phyloP scores from a whole-genome alignment of 768 basidiomycete genomes.

The Tricholoma flavovirens region DNA sequence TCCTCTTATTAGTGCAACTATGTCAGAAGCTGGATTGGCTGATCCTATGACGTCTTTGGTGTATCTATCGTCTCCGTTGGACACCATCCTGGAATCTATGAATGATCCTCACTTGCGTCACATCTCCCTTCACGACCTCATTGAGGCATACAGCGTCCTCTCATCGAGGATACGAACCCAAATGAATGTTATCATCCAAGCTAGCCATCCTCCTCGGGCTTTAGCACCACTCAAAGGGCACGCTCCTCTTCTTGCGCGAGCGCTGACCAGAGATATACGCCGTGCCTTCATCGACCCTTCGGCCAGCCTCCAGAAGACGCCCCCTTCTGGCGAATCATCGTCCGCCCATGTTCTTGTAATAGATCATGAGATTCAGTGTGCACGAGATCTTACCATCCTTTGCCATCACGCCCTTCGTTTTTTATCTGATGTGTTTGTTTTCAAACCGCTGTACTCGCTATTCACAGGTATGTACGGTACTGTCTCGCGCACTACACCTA shows the following conservation, averaged over 20 bases:
- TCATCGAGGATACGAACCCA: conserved; percentile 36
- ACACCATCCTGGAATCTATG: conserved; percentile 42
- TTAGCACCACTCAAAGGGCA: conserved; percentile 27
- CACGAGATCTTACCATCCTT: conserved; percentile 37
- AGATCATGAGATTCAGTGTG: conserved; percentile 34
- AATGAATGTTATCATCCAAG: conserved; percentile 14
- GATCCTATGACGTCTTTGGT: conserved; percentile 12
- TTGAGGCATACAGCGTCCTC: conserved; percentile 56
- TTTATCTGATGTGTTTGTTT: conserved; percentile 45
- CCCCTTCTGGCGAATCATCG: conserved; percentile 15
- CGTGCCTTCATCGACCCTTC: conserved; percentile 34
- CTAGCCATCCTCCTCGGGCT: conserved; percentile 14
- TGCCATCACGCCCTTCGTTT: conserved; percentile 50
- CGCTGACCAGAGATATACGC: conserved; percentile 47
- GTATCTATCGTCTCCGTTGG: conserved; percentile 38
- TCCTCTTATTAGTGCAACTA: neutral
- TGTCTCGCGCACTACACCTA: neutral
- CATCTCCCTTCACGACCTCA: conserved; percentile 47
- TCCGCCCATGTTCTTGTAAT: conserved; percentile 12
- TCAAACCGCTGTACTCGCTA: conserved; percentile 35
- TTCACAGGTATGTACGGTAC: conserved; percentile 41
- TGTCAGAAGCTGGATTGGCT: neutral
- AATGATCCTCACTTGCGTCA: conserved; percentile 27
- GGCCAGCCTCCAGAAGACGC: conserved; percentile 9
- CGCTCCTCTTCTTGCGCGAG: conserved; percentile 30